A percentile compares a stretch with the other conserved stretches of the same genome.
These are phyloP conservation scores for Colletotrichum tofieldiae DNA, from an alignment of 2,329 filamentous ascomycete genomes.

Conservation along the genomic window DNA sequence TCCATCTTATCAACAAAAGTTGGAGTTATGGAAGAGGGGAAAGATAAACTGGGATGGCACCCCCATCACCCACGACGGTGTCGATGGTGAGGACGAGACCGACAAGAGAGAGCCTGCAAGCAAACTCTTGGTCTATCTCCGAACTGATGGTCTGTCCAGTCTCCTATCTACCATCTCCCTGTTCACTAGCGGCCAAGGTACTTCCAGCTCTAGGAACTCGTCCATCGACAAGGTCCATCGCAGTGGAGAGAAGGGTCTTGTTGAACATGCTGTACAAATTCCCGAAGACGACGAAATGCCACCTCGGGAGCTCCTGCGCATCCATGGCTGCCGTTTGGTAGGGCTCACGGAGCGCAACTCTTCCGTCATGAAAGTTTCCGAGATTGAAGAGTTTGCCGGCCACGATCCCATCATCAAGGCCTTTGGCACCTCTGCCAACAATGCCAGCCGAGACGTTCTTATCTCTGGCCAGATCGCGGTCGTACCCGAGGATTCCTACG, in stretches of 20 bases:
- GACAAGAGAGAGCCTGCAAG: slow-evolving; percentile 46
- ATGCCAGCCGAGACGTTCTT: slow-evolving; percentile 76
- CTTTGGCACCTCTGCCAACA: slow-evolving; percentile 72
- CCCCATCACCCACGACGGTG: slow-evolving; percentile 51
- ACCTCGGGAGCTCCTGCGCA: slow-evolving; percentile 73
- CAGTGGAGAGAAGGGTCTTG: slow-evolving; percentile 29
- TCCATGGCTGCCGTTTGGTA: slow-evolving; percentile 83
- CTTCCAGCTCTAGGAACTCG: neutral
- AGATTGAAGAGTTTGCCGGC: slow-evolving; percentile 76
- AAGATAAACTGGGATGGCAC: slow-evolving; percentile 76
- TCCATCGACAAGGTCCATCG: neutral
- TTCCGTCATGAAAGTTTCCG: slow-evolving; percentile 87
- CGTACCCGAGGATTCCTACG: slow-evolving; percentile 79
- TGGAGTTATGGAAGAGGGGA: slow-evolving; percentile 71
- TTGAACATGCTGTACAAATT: slow-evolving; percentile 20
- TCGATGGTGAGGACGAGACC: slow-evolving; percentile 52
- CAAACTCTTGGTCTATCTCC: slow-evolving; percentile 81
- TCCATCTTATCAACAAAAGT: slow-evolving; percentile 57
- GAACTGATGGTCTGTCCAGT: slow-evolving; percentile 77
- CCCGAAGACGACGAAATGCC: neutral
- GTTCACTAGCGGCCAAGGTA: slow-evolving; percentile 57
- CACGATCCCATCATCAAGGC: slow-evolving; percentile 86
- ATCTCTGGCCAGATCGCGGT: slow-evolving; percentile 82
- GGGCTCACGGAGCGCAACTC: slow-evolving; percentile 88
- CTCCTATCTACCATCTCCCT: slow-evolving; percentile 91